A percentile compares a stretch with the other conserved stretches of the same genome.
phyloP scores from a whole-genome alignment of 768 basidiomycete genomes.

The Naganishia friedmannii region DNA sequence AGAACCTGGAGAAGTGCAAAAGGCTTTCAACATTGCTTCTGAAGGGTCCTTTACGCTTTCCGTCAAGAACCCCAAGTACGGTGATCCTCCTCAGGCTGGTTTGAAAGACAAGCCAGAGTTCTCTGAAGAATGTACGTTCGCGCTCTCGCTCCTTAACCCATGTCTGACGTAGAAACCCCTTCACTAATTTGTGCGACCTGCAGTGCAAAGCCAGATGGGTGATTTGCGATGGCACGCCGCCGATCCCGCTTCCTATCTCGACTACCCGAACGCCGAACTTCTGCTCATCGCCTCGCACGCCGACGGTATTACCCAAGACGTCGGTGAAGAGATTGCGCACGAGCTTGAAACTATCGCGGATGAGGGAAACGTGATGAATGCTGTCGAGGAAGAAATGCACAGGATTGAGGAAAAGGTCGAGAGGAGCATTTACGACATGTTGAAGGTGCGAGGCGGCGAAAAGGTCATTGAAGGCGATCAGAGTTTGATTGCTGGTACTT shows the following conservation, averaged over 20 bases:
- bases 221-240: constrained; percentile 30
- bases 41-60: constrained; percentile 32
- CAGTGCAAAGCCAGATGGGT: constrained; percentile 29
- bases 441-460: constrained; percentile 13
- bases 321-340: constrained; percentile 21
- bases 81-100: constrained; percentile 15
- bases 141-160: too few species aligned
- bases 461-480: constrained; percentile 21
- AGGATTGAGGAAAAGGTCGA: constrained; percentile 20
- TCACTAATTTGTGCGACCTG: background rate
- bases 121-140: constrained; percentile 31
- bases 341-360: constrained; percentile 32
- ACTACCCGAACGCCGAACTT: constrained; percentile 31
- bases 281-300: constrained; percentile 26
- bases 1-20: constrained; percentile 32
- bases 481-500: constrained; percentile 24
- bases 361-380: constrained; percentile 22
- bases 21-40: constrained; percentile 28
- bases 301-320: constrained; percentile 21
- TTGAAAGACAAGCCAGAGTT: constrained; percentile 28
- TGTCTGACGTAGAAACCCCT: too few species aligned
- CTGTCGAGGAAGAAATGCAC: constrained; percentile 6
- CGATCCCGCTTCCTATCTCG: constrained; percentile 28
- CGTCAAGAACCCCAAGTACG: constrained; percentile 32
- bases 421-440: constrained; percentile 25